Evolutionary conservation across 179 eudicot genomes (phyloP).

Genomic region (Amaranthus tricolor): DNA sequence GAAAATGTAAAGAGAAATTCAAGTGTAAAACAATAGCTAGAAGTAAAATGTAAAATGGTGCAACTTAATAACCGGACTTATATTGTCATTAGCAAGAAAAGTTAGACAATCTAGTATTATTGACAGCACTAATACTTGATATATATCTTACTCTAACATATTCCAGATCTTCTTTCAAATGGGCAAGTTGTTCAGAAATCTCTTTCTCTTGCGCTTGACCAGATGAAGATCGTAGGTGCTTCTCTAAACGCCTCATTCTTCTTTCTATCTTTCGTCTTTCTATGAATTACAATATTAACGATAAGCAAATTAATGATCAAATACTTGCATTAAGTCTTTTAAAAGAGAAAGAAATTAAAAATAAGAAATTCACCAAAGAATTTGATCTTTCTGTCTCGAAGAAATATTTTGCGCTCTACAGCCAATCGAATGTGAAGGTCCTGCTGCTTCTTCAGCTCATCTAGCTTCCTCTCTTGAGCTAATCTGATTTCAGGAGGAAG

Average conservation of each 20-base stretch:
- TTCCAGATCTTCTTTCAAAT: constrained; percentile 91
- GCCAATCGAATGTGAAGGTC: constrained; percentile 67
- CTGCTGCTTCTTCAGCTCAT: constrained; percentile 76
- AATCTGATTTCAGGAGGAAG: constrained; percentile 76
- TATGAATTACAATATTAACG: constrained; percentile 20
- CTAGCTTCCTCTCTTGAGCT: constrained; percentile 73
- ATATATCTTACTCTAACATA: constrained; percentile 76
- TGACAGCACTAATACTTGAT: constrained; percentile 6
- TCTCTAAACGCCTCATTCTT: constrained; percentile 83
- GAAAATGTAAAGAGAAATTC: not conserved
- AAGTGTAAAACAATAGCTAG: not conserved
- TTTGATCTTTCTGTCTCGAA: constrained; percentile 75
- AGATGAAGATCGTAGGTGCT: constrained; percentile 66
- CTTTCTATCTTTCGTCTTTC: constrained; percentile 91
- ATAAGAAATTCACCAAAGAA: constrained; percentile 66
- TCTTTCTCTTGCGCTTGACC: constrained; percentile 63
- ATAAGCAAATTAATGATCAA: constrained; percentile 6
- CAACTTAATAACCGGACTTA: not conserved
- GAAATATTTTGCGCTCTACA: constrained; percentile 63
- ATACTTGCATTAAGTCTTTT: not conserved
- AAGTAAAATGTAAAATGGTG: not conserved
- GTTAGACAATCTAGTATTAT: not conserved
- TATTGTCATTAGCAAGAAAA: not conserved
- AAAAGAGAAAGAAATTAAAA: not conserved
- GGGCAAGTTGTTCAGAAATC: constrained; percentile 56